These are phyloP conservation scores for Phytophthora pseudosyringae DNA, from an alignment of 352 stramenopile species.

Conservation along the genomic window DNA sequence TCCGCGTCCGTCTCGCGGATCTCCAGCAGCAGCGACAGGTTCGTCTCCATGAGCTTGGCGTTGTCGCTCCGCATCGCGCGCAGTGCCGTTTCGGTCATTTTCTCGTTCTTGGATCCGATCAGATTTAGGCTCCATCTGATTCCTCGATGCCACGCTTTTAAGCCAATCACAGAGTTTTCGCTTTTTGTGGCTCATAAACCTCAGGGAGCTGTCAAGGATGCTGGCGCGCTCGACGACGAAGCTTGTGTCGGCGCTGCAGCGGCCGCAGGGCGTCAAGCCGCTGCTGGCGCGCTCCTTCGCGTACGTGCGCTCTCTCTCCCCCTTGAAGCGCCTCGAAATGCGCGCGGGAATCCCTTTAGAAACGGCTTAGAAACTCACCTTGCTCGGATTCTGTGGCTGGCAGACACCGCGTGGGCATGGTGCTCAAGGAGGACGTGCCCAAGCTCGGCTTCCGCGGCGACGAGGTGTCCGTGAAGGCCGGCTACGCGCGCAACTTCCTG, in stretches of 20 bases:
- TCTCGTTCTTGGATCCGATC: background rate
- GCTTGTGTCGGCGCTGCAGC: constrained; percentile 40
- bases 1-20: constrained; percentile 55
- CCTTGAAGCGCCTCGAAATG: background rate
- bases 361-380: constrained; percentile 7
- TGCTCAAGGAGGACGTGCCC: constrained; percentile 84
- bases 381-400: constrained; percentile 8
- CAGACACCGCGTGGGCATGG: constrained; percentile 84
- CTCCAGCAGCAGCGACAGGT: constrained; percentile 56
- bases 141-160: no score
- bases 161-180: background rate
- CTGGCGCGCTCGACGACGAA: constrained; percentile 39
- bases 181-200: constrained; percentile 33
- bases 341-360: background rate
- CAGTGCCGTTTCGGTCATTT: constrained; percentile 17
- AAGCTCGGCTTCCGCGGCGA: constrained; percentile 91
- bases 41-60: constrained; percentile 62
- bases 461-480: constrained; percentile 92
- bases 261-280: constrained; percentile 49
- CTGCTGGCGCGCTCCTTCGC: constrained; percentile 62
- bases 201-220: constrained; percentile 32
- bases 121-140: no score
- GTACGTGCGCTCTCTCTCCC: constrained; percentile 37
- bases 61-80: constrained; percentile 46
- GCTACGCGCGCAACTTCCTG: constrained; percentile 94